Base-by-base conservation (phyloP, 2,329 filamentous ascomycete species). In the Neobulgaria alba region DNA sequence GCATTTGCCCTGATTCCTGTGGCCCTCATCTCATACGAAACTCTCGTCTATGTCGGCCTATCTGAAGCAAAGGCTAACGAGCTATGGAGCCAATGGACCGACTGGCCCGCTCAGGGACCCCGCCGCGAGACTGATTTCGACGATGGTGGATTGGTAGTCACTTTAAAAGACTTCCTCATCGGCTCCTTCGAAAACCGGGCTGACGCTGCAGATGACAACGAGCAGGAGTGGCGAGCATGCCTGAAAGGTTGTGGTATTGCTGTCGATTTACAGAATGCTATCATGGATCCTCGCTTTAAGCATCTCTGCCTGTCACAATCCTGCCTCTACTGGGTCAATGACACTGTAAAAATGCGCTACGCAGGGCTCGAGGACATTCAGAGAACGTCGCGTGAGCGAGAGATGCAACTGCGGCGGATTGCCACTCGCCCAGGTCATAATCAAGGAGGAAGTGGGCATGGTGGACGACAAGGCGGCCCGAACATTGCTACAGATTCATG, bases 21-120 rank as follows among this genome's bases (percentile, higher is more conserved):
- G 36, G 36, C 36, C 23, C 36, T 38, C 23, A 38, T 38, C 20
- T 38, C 36, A 38, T 38, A 38, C 26, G 36, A 38, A 29, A 38
- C 36, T 38, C 36, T 38, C 23, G 20, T 38, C 15, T 38, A 38
- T 38, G 36, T 38, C 36, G 36, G 36, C 21, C 36, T 38, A 38
- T 38, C 36, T 38, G 36, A 38, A 38, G 20, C 36, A 38, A 38
- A 38, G 36, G 36, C 36, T 38, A 38, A 20, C 23, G 36, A 38
- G 20, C 36, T 38, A 38, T 38, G 36, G 36, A 29, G 23, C 36
- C 36, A 15, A 38, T 38, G 36, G 36, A 38, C 5, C 26, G 30
- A 38, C 36, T 38, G 36, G 36, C 36, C 36, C 16, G 21, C 36
- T 38, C 36, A 38, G 20, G 36, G 36, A 29, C 36, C 36, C 36